phyloP scores from a whole-genome alignment of 1,139 yeast species.

The Candida tetrigidarum region DNA sequence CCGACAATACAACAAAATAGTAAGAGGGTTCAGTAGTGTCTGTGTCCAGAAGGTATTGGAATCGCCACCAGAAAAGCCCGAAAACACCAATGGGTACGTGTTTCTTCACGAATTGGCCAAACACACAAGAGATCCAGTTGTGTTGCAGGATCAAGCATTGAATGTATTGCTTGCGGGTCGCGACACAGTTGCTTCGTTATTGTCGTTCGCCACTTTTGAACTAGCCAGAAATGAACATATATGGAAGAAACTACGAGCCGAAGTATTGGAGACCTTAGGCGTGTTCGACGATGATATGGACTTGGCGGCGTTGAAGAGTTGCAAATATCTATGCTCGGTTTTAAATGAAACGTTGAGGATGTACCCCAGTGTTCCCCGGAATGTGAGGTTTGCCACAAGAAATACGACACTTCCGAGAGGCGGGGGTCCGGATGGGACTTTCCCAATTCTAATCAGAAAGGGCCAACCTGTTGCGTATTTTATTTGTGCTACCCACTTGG shows the following conservation, averaged over 20 bases:
- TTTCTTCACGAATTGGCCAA: slow-evolving; percentile 48
- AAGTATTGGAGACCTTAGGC: slow-evolving; percentile 34
- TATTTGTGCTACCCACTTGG: slow-evolving; percentile 46
- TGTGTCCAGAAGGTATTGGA: slow-evolving; percentile 33
- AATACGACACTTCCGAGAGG: slow-evolving; percentile 56
- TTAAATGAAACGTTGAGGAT: slow-evolving; percentile 53
- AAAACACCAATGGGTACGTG: slow-evolving; percentile 27
- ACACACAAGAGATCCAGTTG: slow-evolving; percentile 43
- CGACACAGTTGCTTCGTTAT: slow-evolving; percentile 50
- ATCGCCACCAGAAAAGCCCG: not conserved
- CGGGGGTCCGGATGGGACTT: slow-evolving; percentile 49
- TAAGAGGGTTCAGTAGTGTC: slow-evolving; percentile 30
- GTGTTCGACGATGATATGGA: slow-evolving; percentile 21
- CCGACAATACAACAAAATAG: slow-evolving; percentile 21
- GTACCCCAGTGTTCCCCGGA: slow-evolving; percentile 56
- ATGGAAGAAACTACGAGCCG: slow-evolving; percentile 36
- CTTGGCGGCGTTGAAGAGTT: slow-evolving; percentile 51
- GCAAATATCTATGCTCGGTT: slow-evolving; percentile 49
- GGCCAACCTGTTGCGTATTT: slow-evolving; percentile 41
- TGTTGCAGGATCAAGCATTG: slow-evolving; percentile 46
- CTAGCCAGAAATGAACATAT: slow-evolving; percentile 43
- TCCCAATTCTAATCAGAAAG: slow-evolving; percentile 48
- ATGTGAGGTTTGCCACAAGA: slow-evolving; percentile 44
- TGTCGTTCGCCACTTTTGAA: slow-evolving; percentile 43
- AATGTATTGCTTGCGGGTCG: slow-evolving; percentile 50